These are phyloP conservation scores for thale cress (Arabidopsis thaliana) DNA, from an alignment of 345 rosid genomes.

Conservation along the genomic window DNA sequence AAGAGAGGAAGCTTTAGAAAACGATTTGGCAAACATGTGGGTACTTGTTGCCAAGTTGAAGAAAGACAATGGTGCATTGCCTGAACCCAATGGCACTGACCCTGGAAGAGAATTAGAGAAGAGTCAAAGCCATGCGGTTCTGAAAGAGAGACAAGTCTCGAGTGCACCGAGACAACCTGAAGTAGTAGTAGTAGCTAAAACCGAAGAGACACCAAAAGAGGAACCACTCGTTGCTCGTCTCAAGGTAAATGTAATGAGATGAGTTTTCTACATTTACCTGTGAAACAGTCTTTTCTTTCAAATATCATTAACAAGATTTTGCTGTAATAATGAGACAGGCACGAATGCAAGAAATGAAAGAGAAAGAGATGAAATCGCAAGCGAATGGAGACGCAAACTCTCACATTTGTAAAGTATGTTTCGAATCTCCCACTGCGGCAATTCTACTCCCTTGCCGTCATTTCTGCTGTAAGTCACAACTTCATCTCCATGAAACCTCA, in stretches of 20 bases:
- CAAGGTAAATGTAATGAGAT: conserved; percentile 56
- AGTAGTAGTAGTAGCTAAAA: conserved; percentile 40
- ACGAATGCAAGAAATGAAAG: conserved; percentile 97
- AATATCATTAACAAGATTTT: conserved; percentile 1
- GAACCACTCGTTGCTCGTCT: conserved; percentile 91
- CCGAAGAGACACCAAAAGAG: conserved; percentile 67
- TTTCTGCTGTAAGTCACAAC: conserved; percentile 84
- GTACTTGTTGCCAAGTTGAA: conserved; percentile 98
- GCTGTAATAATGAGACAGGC: conserved; percentile 60
- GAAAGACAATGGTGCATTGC: conserved; percentile 67
- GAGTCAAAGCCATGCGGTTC: conserved; percentile 44
- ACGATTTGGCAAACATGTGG: conserved; percentile 99
- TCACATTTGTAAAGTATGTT: conserved; percentile 95
- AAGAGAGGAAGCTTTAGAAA: conserved; percentile 93
- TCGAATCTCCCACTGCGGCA: conserved; percentile 93
- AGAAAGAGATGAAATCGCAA: conserved; percentile 73
- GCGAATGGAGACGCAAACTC: conserved; percentile 89
- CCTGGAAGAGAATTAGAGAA: conserved; percentile 46
- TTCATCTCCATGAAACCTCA: conserved; percentile 13
- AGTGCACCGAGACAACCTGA: conserved; percentile 55
- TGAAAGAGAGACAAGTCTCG: conserved; percentile 59
- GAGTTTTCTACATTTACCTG: neutral
- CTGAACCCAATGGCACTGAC: conserved; percentile 50
- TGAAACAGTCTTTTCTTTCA: neutral
- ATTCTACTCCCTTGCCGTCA: conserved; percentile 98